Evolutionary conservation across 768 basidiomycete species (phyloP), one percentile per base, ranked within the genome.

Genomic region (Agaricus sinodeliciosus): DNA sequence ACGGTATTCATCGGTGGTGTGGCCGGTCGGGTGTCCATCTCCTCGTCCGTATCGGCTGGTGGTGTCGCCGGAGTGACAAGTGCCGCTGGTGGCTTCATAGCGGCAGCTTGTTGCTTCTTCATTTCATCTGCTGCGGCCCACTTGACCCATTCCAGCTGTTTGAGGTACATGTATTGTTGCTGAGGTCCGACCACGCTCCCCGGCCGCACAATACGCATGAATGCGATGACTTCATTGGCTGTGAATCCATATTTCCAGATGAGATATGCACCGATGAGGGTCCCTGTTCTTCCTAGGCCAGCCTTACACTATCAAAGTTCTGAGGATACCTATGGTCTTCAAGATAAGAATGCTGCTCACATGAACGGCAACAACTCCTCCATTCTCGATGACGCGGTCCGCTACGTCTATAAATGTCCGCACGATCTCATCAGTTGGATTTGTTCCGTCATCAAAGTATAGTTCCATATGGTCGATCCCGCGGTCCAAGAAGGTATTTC

Each of bases 171-270:
- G 65, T 90, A 96, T 66, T 96, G 93, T 64, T 93, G 91, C 59
- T 93, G 90, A 16, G 90, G 90, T 11, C 91, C 91, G 47, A 94
- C 92, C 41, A 94, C 91, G 53, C 86, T 87, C 5, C 94, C 95
- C 2, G 96, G 96, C 42, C 96, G 84, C 51, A 96, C 85, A 59
- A 99, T 91, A 16, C 96, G 87, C 96, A 98, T 98, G 69, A 94
- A 97, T 0, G 88, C 96, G 52, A 98, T 98, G 4, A 88, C 96
- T 69, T 98, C 92, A 47, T 85, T 81, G 1, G 95, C 95, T 15
- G 94, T 92, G 66, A 99, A 99, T 18, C 90, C 91, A 62, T 97
- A 95, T 69, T 97, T 97, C 90, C 96, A 99, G 56, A 96, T 90
- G 51, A 99, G 79, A 74, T 97, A 98, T 8, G 95, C 96, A 34